A percentile compares a stretch with the other conserved stretches of the same genome.
Conservation (phyloP, 2,329 filamentous ascomycete genomes). For the Alternaria tenuissima region DNA sequence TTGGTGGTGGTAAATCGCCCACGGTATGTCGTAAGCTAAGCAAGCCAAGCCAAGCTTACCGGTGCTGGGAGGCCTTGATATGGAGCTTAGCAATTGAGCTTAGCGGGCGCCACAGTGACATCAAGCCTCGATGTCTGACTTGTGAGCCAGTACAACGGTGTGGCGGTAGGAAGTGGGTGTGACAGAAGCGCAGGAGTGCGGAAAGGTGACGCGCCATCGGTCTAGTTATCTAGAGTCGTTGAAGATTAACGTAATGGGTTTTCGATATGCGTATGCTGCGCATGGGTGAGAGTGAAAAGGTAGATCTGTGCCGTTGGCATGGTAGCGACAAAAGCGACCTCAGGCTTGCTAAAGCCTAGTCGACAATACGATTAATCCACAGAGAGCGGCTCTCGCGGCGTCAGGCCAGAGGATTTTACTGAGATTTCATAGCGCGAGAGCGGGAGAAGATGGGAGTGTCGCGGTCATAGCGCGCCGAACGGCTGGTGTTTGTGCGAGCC, state of each 20-base stretch:
- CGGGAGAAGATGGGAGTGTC: slow-evolving; percentile 13
- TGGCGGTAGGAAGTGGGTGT: slow-evolving; percentile 2
- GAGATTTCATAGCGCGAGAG: slow-evolving; percentile 22
- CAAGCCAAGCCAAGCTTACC: slow-evolving; percentile 18
- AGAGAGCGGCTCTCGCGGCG: slow-evolving; percentile 16
- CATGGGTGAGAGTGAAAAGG: background rate
- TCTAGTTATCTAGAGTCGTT: background rate
- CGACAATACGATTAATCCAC: slow-evolving; percentile 6
- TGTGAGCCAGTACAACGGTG: slow-evolving; percentile 1
- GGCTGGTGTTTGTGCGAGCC: slow-evolving; percentile 9
- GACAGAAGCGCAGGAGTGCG: background rate
- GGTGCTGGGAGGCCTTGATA: slow-evolving; percentile 6
- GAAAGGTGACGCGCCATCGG: background rate
- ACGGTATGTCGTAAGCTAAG: slow-evolving; percentile 15
- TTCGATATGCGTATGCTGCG: background rate
- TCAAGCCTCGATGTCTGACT: slow-evolving; percentile 4
- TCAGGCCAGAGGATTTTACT: slow-evolving; percentile 15
- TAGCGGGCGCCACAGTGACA: slow-evolving; percentile 19
- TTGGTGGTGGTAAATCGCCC: slow-evolving; percentile 9
- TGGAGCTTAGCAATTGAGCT: slow-evolving; percentile 13
- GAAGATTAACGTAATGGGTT: background rate
- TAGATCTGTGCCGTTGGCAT: background rate
- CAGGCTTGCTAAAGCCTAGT: slow-evolving; percentile 8
- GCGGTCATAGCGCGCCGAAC: slow-evolving; percentile 25
- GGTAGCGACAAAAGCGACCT: slow-evolving; percentile 7